Conservation (phyloP, 2,329 filamentous ascomycete species). For the Juglanconis oblonga region DNA sequence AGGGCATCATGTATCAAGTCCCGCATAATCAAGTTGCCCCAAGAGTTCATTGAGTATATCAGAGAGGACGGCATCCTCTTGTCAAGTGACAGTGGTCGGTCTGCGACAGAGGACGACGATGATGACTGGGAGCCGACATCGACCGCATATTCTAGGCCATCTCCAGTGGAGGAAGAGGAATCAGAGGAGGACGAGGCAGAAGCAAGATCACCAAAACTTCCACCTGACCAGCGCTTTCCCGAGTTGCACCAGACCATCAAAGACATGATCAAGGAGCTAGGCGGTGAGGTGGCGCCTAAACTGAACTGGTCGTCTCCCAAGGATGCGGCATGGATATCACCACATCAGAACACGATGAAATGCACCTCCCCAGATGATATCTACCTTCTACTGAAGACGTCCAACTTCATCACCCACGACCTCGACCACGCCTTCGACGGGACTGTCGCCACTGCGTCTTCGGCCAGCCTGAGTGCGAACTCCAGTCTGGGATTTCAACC, state of each 20-base stretch:
- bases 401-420: slow-evolving; percentile 92
- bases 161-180: slow-evolving; percentile 40
- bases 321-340: slow-evolving; percentile 90
- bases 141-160: slow-evolving; percentile 25
- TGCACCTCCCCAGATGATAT: slow-evolving; percentile 87
- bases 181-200: slow-evolving; percentile 52
- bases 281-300: slow-evolving; percentile 85
- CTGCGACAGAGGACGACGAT: slow-evolving; percentile 45
- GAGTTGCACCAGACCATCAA: slow-evolving; percentile 77
- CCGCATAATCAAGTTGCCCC: slow-evolving; percentile 73
- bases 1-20: slow-evolving; percentile 80
- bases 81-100: slow-evolving; percentile 59
- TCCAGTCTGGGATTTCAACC: slow-evolving; percentile 57
- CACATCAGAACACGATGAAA: slow-evolving; percentile 82
- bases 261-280: slow-evolving; percentile 73
- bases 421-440: slow-evolving; percentile 90
- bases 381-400: slow-evolving; percentile 90
- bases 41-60: slow-evolving; percentile 79
- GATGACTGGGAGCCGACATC: slow-evolving; percentile 50
- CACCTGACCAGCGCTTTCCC: slow-evolving; percentile 58
- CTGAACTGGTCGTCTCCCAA: slow-evolving; percentile 97
- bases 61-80: slow-evolving; percentile 90
- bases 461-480: slow-evolving; percentile 22
- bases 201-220: slow-evolving; percentile 42
- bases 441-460: slow-evolving; percentile 41